These are phyloP conservation scores for Venturia pyrina DNA, from an alignment of 2,329 filamentous ascomycete genomes.

Conservation along the genomic window DNA sequence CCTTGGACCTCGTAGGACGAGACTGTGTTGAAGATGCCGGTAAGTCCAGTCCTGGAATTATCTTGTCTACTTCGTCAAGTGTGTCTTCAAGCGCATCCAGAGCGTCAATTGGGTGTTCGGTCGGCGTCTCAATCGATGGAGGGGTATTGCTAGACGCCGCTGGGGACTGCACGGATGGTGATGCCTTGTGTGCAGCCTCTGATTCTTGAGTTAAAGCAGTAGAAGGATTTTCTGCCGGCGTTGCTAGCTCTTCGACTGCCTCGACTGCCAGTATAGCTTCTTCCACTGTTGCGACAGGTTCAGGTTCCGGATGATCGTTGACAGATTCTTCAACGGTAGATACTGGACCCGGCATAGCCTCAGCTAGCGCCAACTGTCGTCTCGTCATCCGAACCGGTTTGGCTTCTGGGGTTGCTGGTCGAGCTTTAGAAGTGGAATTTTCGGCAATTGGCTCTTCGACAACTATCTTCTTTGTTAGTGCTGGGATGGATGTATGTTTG, in stretches of 20 bases:
- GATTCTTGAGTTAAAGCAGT: no score
- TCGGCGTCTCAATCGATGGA: conserved; percentile 20
- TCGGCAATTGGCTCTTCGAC: neutral
- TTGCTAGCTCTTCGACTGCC: neutral
- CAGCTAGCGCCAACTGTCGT: conserved; percentile 4
- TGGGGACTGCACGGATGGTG: neutral
- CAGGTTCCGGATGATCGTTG: conserved; percentile 16
- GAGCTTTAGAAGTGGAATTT: neutral
- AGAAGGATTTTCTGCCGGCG: neutral
- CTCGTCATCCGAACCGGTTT: conserved; percentile 10
- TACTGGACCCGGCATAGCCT: conserved; percentile 1
- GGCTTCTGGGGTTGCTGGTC: conserved; percentile 6
- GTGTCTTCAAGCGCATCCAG: conserved; percentile 43
- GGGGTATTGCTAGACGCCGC: neutral
- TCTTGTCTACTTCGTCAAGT: conserved; percentile 34
- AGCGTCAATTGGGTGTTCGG: conserved; percentile 36
- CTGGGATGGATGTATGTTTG: neutral
- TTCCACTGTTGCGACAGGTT: neutral
- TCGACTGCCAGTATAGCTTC: neutral
- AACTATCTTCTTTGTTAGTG: neutral
- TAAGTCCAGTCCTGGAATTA: conserved; percentile 8
- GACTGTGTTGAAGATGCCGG: neutral
- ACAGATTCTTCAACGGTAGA: conserved; percentile 17
- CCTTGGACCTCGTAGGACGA: neutral
- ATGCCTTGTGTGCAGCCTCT: neutral